Evolutionary conservation across 306 rosid species (phyloP).

Genomic region (Vicia villosa): DNA sequence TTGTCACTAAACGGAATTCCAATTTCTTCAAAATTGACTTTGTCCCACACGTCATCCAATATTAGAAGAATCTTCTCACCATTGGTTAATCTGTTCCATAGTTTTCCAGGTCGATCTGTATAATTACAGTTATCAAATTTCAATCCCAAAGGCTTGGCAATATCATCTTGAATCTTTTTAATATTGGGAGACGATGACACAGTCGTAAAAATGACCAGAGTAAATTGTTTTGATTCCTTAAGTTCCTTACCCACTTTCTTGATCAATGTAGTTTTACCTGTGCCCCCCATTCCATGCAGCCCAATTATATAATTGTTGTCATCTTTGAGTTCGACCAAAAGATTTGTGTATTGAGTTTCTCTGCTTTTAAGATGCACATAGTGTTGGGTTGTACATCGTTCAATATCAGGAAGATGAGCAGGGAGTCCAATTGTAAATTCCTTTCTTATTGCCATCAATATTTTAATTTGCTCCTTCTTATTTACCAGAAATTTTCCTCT

Average conservation of each 20-base stretch:
- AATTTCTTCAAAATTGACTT: background rate
- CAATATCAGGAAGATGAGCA: background rate
- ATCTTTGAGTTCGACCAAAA: conserved; percentile 3
- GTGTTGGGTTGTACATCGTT: background rate
- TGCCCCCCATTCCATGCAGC: conserved; percentile 32
- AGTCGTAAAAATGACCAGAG: background rate
- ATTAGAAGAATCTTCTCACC: conserved; percentile 30
- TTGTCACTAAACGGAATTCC: conserved; percentile 8
- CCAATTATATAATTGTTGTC: too few species aligned
- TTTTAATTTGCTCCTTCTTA: background rate
- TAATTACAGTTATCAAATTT: fast-evolving
- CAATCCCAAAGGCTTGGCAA: conserved; percentile 21
- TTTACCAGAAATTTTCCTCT: background rate
- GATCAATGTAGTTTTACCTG: conserved; percentile 31
- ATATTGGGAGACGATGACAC: conserved; percentile 2
- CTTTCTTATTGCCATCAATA: background rate
- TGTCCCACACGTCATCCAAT: conserved; percentile 35
- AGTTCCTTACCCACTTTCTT: background rate
- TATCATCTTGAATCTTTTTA: conserved; percentile 17
- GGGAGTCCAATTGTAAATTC: background rate
- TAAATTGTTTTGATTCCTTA: background rate
- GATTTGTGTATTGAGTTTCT: background rate
- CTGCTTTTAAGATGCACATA: conserved; percentile 7
- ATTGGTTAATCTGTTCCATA: conserved; percentile 1
- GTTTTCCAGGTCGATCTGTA: fast-evolving